Percentiles rank a stretch among this genome's conserved stretches.
phyloP scores from a whole-genome alignment of 1,284 basidiomycete genomes.

The Ganoderma leucocontextum region DNA sequence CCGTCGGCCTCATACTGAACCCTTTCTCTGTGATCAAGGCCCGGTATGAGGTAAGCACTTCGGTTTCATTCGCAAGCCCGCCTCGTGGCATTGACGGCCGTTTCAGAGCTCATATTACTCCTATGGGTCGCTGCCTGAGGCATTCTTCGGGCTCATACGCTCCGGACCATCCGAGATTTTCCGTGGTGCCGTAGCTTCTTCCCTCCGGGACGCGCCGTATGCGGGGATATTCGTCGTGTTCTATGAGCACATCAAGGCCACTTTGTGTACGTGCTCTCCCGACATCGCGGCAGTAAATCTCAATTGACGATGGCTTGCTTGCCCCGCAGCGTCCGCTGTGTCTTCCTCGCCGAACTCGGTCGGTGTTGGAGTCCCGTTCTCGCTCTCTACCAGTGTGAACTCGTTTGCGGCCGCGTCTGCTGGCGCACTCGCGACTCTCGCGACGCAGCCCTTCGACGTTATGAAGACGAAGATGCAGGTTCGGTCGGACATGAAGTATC shows the following conservation, averaged over 20 bases:
- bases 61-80: not conserved
- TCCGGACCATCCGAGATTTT: constrained; percentile 86
- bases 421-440: constrained; percentile 81
- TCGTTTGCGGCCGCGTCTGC: constrained; percentile 76
- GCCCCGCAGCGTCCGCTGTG: constrained; percentile 21
- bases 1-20: constrained; percentile 90
- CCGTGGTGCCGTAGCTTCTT: constrained; percentile 90
- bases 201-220: constrained; percentile 94
- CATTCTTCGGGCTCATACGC: constrained; percentile 70
- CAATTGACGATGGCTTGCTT: not conserved
- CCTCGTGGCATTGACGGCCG: not conserved
- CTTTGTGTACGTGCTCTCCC: constrained; percentile 58
- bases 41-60: constrained; percentile 82
- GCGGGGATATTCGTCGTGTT: constrained; percentile 93
- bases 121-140: constrained; percentile 69
- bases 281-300: not conserved
- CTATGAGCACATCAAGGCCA: constrained; percentile 87
- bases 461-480: constrained; percentile 95
- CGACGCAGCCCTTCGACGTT: constrained; percentile 91
- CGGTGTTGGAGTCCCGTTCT: constrained; percentile 47
- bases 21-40: constrained; percentile 96
- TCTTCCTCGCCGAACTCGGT: constrained; percentile 35
- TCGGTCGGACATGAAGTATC: constrained; percentile 75
- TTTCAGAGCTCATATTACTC: constrained; percentile 81
- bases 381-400: constrained; percentile 57